Conservation (phyloP, 345 rosid genomes). For the Linum usitatissimum region DNA sequence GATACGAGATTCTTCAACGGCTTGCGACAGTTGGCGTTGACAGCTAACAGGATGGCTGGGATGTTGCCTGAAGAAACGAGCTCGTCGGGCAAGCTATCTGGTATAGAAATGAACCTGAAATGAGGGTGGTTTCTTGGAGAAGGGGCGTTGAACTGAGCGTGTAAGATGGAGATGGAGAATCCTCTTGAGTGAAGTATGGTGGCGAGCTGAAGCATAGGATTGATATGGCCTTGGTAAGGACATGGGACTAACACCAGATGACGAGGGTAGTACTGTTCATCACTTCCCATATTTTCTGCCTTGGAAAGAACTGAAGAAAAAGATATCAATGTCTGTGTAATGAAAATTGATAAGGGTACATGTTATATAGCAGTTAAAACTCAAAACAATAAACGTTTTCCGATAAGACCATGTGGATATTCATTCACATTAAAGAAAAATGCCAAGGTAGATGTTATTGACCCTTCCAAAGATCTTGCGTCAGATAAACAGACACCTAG, state of each 20-base stretch:
- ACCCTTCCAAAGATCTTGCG: neutral
- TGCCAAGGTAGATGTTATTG: neutral
- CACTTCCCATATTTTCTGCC: neutral
- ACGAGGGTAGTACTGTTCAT: neutral
- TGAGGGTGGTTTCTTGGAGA: constrained; percentile 19
- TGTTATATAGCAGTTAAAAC: too few species aligned
- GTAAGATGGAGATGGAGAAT: constrained; percentile 26
- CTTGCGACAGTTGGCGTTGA: constrained; percentile 31
- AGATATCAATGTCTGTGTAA: neutral
- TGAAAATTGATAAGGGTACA: too few species aligned
- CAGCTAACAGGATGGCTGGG: constrained; percentile 12
- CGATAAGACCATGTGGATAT: neutral
- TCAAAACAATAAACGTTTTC: too few species aligned
- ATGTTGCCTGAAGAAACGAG: constrained; percentile 16
- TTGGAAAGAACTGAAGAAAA: neutral
- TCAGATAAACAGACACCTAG: neutral
- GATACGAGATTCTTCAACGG: constrained; percentile 29
- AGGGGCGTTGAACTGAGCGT: constrained; percentile 27
- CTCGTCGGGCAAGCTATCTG: constrained; percentile 21
- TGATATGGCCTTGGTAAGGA: constrained; percentile 36
- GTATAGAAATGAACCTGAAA: constrained; percentile 32
- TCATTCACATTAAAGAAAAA: too few species aligned
- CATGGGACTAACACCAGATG: constrained; percentile 28
- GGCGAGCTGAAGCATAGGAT: constrained; percentile 40
- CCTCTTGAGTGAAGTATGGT: constrained; percentile 25